Evolutionary conservation across 139 green algal species (phyloP), one percentile per base, ranked within the genome.

Genomic region (Gonium pectorale): DNA sequence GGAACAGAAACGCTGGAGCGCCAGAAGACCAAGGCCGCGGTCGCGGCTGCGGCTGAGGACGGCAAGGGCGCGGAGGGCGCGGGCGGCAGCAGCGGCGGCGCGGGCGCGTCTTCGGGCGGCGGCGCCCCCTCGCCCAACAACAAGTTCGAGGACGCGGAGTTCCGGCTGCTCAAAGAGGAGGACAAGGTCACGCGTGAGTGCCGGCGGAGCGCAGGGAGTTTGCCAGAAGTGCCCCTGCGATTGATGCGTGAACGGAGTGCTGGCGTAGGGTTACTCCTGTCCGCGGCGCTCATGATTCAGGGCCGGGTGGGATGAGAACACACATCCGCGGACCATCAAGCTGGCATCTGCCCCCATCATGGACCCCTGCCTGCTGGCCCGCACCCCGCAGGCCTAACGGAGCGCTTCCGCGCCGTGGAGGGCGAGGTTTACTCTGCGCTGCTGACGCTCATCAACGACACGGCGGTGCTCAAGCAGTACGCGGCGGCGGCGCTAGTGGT

Each of bases 111-210:
- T n/a, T n/a, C n/a, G n/a, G 3, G 40, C 67, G 2, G 38, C 40
- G 67, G 41, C 24, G 1, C 37, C 38, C 67, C 22, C 67, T 7
- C 13, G 67, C 67, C 54, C 73, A 31, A 5, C 54, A 70, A 51
- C 62, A 84, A 84, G 78, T 66, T 73, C 7, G 62, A 84, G 64
- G 62, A 84, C 21, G 62, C 62, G 31, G 78, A 84, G 63, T 74
- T 75, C 63, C 64, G 54, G 78, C 43, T 84, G 52, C 80, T 81
- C n/a, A 87, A 79, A 29, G 86, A 90, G 71, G 70, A 85, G 63
- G 86, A 90, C 79, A 90, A 90, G 80, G 75, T 87, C 21, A 52
- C 85, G 41, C 79, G 86, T 90, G 64, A 87, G 86, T 87, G 15
- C 35, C 49, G 26, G 27, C 44, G 62, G 9, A 8, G 62, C n/a